Conservation (phyloP, 441 rosid species). For the Raphanus hybrid region DNA sequence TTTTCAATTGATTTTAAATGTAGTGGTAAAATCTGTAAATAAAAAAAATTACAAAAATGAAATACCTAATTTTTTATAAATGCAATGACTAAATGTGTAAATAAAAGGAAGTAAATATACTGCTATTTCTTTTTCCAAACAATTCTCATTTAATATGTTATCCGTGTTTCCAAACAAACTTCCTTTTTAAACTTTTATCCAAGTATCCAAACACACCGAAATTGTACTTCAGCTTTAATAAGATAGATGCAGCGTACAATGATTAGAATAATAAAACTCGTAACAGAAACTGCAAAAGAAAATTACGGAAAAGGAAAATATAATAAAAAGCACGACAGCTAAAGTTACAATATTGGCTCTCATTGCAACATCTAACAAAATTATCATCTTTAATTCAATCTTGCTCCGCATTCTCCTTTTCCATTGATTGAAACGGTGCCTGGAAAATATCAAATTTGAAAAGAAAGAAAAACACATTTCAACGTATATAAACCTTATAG, state of each 20-base stretch:
- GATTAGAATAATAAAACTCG: constrained; percentile 45
- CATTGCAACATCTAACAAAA: constrained; percentile 54
- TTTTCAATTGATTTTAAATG: too few species aligned
- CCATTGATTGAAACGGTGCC: constrained; percentile 48
- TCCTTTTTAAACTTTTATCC: too few species aligned
- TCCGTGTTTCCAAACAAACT: too few species aligned
- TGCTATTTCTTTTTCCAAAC: too few species aligned
- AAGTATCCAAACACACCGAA: too few species aligned
- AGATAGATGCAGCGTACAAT: constrained; percentile 64
- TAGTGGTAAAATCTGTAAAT: too few species aligned
- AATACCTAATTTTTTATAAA: too few species aligned
- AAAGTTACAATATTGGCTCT: constrained; percentile 46
- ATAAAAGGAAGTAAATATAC: too few species aligned
- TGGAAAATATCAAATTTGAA: constrained; percentile 16
- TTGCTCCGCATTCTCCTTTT: constrained; percentile 40
- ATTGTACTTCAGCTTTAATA: too few species aligned
- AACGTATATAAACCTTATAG: background rate
- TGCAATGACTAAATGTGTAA: too few species aligned
- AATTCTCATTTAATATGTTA: too few species aligned
- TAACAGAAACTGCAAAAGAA: constrained; percentile 38
- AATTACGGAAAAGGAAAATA: constrained; percentile 23
- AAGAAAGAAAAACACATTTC: background rate
- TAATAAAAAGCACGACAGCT: constrained; percentile 47
- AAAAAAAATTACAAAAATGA: too few species aligned
- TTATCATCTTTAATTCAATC: constrained; percentile 40